These are phyloP conservation scores for Leptosphaerulina australis DNA, from an alignment of 2,329 filamentous ascomycete species.

Conservation along the genomic window DNA sequence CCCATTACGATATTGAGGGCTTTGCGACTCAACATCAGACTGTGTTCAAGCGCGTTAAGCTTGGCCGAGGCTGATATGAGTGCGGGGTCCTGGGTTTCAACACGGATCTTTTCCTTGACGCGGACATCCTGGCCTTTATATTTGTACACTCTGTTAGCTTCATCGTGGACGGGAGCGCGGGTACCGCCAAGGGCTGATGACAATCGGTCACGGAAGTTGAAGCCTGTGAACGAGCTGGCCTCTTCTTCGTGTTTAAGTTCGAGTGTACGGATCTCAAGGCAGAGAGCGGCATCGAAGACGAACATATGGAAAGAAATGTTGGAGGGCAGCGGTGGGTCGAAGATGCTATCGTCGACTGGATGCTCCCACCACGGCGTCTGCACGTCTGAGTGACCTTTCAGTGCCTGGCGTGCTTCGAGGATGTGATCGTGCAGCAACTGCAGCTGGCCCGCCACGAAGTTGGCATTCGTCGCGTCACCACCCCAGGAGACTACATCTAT, in stretches of 20 bases:
- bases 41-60: slow-evolving; percentile 76
- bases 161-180: slow-evolving; percentile 57
- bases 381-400: slow-evolving; percentile 61
- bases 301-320: slow-evolving; percentile 74
- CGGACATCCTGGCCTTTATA: slow-evolving; percentile 75
- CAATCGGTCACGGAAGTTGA: slow-evolving; percentile 64
- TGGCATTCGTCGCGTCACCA: slow-evolving; percentile 65
- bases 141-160: slow-evolving; percentile 76
- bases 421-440: slow-evolving; percentile 66
- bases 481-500: slow-evolving; percentile 78
- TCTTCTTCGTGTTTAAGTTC: slow-evolving; percentile 54
- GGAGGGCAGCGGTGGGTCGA: slow-evolving; percentile 66
- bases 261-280: slow-evolving; percentile 71
- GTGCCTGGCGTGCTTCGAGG: slow-evolving; percentile 62
- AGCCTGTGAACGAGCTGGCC: slow-evolving; percentile 46
- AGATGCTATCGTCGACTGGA: slow-evolving; percentile 62
- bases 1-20: slow-evolving; percentile 82
- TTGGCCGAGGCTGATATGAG: slow-evolving; percentile 84
- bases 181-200: slow-evolving; percentile 54
- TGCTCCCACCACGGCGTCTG: slow-evolving; percentile 63
- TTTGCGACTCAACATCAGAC: slow-evolving; percentile 69
- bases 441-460: slow-evolving; percentile 64
- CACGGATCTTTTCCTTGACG: slow-evolving; percentile 85
- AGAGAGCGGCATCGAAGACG: slow-evolving; percentile 61
- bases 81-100: slow-evolving; percentile 88